Conservation (phyloP, 2,329 filamentous ascomycete genomes). For the Alternaria panax region DNA sequence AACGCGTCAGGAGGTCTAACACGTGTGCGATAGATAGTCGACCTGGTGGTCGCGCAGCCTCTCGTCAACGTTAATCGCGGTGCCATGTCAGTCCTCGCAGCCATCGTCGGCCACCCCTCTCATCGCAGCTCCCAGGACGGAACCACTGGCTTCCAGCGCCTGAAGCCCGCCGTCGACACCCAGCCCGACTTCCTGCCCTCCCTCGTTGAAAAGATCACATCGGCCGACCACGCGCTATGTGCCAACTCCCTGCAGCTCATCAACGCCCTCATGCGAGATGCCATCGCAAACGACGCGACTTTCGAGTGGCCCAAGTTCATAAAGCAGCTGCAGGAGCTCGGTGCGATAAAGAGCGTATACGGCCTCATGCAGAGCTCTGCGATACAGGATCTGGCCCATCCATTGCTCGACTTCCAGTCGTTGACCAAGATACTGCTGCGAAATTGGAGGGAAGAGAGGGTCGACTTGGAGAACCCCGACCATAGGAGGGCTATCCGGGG, state of each 20-base stretch:
- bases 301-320: constrained; percentile 96
- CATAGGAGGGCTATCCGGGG: constrained; percentile 87
- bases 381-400: constrained; percentile 87
- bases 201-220: constrained; percentile 88
- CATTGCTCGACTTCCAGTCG: constrained; percentile 90
- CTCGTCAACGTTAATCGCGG: constrained; percentile 96
- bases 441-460: constrained; percentile 85
- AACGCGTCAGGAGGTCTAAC: constrained; percentile 16
- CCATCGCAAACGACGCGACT: constrained; percentile 76
- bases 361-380: constrained; percentile 93
- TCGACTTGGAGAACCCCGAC: constrained; percentile 86
- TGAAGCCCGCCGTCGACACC: constrained; percentile 89
- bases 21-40: constrained; percentile 69
- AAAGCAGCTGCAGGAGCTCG: constrained; percentile 89
- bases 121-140: constrained; percentile 62
- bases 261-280: constrained; percentile 93
- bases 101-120: constrained; percentile 87
- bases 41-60: constrained; percentile 92
- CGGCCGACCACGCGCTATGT: constrained; percentile 93
- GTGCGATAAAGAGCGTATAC: constrained; percentile 88
- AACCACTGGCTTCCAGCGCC: constrained; percentile 84
- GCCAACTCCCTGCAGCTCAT: constrained; percentile 94
- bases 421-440: constrained; percentile 86
- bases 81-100: constrained; percentile 95
- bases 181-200: constrained; percentile 95